These are phyloP conservation scores for Rhododendron ovatum DNA, from an alignment of 148 eudicot genomes.

Conservation along the genomic window DNA sequence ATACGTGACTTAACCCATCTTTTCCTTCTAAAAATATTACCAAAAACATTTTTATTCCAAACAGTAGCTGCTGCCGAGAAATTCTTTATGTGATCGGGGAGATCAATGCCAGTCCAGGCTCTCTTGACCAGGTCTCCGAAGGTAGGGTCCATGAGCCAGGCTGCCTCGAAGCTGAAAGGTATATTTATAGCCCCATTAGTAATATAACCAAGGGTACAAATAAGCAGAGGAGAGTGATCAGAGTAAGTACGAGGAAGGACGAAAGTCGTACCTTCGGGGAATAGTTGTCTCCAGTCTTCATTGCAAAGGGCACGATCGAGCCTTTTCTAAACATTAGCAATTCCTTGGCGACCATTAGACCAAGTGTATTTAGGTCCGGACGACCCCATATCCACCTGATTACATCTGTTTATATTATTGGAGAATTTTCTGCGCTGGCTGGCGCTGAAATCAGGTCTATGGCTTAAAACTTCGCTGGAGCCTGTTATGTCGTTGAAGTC, in stretches of 20 bases:
- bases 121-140: not conserved
- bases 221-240: not conserved
- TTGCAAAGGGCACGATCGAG: not conserved
- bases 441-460: not conserved
- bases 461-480: rapidly evolving
- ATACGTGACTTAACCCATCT: not conserved
- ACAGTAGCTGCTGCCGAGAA: too few relatives aligned
- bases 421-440: not conserved
- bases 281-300: not conserved
- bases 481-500: not conserved
- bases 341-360: not conserved
- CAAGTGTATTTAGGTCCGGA: not conserved
- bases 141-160: not conserved
- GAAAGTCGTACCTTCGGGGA: not conserved
- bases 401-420: rapidly evolving
- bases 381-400: not conserved
- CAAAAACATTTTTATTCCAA: not conserved
- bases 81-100: too few relatives aligned
- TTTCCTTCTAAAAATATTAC: not conserved
- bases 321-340: not conserved
- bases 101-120: not conserved
- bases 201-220: rapidly evolving
- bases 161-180: not conserved
- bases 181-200: not conserved
- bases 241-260: not conserved